phyloP scores from a whole-genome alignment of 441 rosid genomes.

The Syzygium syzygioides region DNA sequence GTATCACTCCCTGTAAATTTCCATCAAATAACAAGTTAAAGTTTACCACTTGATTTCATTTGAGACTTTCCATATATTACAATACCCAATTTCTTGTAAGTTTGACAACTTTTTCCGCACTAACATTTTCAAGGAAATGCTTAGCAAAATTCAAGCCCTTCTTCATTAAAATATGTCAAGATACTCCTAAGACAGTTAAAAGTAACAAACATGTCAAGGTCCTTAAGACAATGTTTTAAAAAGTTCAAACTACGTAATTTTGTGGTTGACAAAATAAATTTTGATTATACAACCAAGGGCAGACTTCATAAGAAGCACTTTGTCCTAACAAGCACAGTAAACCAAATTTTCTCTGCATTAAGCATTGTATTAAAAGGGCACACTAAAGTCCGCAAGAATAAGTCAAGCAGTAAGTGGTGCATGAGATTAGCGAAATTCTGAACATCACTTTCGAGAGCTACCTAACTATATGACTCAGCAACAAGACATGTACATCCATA shows the following conservation, averaged over 20 bases:
- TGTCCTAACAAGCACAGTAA: neutral
- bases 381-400: neutral
- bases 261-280: neutral
- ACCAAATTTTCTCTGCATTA: neutral
- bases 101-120: neutral
- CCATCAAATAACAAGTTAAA: neutral
- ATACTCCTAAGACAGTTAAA: neutral
- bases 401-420: neutral
- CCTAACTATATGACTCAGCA: neutral
- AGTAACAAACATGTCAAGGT: neutral
- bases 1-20: constrained; percentile 48
- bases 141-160: neutral
- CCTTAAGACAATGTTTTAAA: neutral
- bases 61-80: neutral
- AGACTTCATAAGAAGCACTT: neutral
- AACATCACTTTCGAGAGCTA: neutral
- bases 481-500: neutral
- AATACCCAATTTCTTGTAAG: neutral
- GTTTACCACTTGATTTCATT: neutral
- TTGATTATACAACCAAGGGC: neutral
- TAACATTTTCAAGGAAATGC: neutral
- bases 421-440: neutral
- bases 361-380: neutral
- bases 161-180: neutral
- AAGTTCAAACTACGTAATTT: neutral